Conservation (phyloP, 306 rosid genomes). For the Prunus davidiana region DNA sequence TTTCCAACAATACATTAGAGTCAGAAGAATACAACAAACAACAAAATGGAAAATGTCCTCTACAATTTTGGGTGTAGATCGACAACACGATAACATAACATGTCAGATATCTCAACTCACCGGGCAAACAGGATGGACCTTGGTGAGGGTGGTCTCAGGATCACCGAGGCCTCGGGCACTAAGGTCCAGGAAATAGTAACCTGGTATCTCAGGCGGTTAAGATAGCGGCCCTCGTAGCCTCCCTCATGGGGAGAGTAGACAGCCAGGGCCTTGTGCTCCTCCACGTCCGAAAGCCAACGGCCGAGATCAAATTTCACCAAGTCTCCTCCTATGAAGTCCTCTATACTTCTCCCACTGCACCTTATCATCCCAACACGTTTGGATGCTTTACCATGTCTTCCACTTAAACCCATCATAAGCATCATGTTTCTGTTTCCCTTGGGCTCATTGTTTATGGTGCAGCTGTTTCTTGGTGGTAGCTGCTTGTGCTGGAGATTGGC, state of each 20-base stretch:
- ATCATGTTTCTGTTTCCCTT: slow-evolving; percentile 3
- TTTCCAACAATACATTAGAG: neutral
- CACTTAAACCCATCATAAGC: slow-evolving; percentile 18
- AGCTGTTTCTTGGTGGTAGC: slow-evolving; percentile 15
- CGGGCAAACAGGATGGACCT: slow-evolving; percentile 91
- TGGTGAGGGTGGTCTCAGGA: slow-evolving; percentile 85
- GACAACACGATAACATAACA: neutral
- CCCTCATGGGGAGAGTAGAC: slow-evolving; percentile 94
- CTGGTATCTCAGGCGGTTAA: slow-evolving; percentile 66
- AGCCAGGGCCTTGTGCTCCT: slow-evolving; percentile 90
- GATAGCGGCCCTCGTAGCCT: slow-evolving; percentile 88
- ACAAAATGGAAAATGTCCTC: neutral
- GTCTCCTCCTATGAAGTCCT: slow-evolving; percentile 90
- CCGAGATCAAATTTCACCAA: slow-evolving; percentile 68
- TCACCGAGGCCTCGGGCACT: slow-evolving; percentile 92
- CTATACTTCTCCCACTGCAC: slow-evolving; percentile 59
- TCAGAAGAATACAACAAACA: neutral
- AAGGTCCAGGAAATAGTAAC: slow-evolving; percentile 88
- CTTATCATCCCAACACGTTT: slow-evolving; percentile 40
- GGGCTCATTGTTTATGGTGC: neutral
- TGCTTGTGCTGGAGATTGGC: slow-evolving; percentile 25
- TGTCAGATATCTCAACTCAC: slow-evolving; percentile 38
- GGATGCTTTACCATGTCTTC: slow-evolving; percentile 17
- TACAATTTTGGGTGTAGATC: neutral
- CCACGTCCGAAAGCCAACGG: slow-evolving; percentile 81